These are phyloP conservation scores for Ceratocystis eucalypticola DNA, from an alignment of 2,329 filamentous ascomycete genomes.

Conservation along the genomic window DNA sequence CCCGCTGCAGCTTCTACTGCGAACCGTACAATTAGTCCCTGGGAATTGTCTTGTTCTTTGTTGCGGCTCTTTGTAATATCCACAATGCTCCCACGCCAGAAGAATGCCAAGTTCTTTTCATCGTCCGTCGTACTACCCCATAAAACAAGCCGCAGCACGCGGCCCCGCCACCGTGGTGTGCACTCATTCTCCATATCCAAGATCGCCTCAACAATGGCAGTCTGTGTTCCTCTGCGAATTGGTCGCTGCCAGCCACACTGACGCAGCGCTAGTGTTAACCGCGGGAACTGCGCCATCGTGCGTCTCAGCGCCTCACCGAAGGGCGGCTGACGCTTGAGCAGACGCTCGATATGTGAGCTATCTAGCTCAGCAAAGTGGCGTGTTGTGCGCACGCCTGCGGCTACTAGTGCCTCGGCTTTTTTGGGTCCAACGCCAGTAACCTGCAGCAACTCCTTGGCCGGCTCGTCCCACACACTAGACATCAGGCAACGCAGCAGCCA, in stretches of 20 bases:
- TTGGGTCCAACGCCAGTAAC: slow-evolving; percentile 65
- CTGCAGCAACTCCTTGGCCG: slow-evolving; percentile 68
- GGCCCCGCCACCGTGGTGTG: slow-evolving; percentile 49
- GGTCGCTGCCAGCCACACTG: slow-evolving; percentile 19
- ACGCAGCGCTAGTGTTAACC: slow-evolving; percentile 30
- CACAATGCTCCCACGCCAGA: slow-evolving; percentile 47
- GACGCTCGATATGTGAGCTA: slow-evolving; percentile 58
- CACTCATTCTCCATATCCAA: slow-evolving; percentile 58
- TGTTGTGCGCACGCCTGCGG: slow-evolving; percentile 57
- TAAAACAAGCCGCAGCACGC: slow-evolving; percentile 49
- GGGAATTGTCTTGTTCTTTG: not conserved
- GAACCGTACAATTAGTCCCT: slow-evolving; percentile 19
- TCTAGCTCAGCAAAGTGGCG: slow-evolving; percentile 55
- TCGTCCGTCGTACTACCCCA: not conserved
- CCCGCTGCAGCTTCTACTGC: slow-evolving; percentile 37
- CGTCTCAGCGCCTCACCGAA: slow-evolving; percentile 61
- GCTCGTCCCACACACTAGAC: slow-evolving; percentile 69
- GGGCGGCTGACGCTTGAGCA: slow-evolving; percentile 67
- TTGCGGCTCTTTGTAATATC: slow-evolving; percentile 39
- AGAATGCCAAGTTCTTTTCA: slow-evolving; percentile 52
- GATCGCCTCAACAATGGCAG: slow-evolving; percentile 40
- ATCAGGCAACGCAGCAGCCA: slow-evolving; percentile 65
- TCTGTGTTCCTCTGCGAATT: slow-evolving; percentile 26
- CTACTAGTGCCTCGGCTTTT: slow-evolving; percentile 58
- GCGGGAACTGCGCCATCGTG: slow-evolving; percentile 55